Evolutionary conservation across 768 basidiomycete species (phyloP).

Genomic region (Macrolepiota fuliginosa): DNA sequence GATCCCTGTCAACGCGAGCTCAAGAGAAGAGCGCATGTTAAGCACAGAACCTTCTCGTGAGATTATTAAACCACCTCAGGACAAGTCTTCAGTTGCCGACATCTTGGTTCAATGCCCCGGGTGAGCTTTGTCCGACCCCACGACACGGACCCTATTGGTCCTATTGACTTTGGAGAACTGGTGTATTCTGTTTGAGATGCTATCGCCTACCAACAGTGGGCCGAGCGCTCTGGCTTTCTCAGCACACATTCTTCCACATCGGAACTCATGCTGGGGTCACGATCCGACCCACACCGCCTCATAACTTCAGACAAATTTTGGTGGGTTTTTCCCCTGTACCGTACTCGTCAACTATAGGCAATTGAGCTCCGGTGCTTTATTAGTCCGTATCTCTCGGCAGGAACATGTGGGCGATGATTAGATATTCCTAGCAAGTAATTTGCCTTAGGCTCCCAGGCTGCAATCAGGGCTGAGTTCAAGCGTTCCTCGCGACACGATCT

Average conservation of each 20-base stretch:
- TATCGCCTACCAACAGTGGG: not conserved
- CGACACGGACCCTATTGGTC: not conserved
- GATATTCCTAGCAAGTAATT: not conserved
- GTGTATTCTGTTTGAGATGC: not conserved
- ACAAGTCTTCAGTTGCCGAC: not conserved
- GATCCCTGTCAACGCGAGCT: not conserved
- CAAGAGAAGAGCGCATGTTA: not conserved
- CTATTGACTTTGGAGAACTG: not conserved
- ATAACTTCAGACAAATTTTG: not conserved
- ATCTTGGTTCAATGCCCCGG: not conserved
- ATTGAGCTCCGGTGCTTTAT: not conserved
- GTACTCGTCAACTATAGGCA: not conserved
- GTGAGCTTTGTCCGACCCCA: not conserved
- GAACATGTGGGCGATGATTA: not conserved
- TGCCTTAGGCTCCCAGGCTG: not conserved
- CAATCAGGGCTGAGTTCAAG: not conserved
- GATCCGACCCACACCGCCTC: not conserved
- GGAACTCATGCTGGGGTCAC: not conserved
- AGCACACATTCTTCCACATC: not conserved
- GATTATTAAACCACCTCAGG: not conserved
- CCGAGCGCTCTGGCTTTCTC: not conserved
- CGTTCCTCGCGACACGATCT: not conserved
- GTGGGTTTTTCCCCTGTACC: not conserved
- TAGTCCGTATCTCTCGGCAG: conserved; percentile 1
- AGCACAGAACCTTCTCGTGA: not conserved